Evolutionary conservation across 176 grass and related monocot genomes (phyloP), one percentile per base, ranked within the genome.

Genomic region (Pharus latifolius): DNA sequence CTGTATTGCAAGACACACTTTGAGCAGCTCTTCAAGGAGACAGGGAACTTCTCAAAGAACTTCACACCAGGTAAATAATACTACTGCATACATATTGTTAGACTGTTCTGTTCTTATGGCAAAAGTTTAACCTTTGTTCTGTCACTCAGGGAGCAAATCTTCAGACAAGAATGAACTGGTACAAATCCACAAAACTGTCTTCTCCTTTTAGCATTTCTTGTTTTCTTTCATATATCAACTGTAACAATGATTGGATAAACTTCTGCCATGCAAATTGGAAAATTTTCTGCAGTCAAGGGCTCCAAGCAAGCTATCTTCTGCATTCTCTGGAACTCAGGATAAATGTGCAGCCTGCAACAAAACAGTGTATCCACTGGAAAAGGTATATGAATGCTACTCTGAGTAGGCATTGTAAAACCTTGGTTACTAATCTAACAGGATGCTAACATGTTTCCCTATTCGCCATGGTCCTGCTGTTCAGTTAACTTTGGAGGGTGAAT

Each of bases 11-110:
- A 97, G 78, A 85, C 94, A 60, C 94, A 97, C 57, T 97, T 97
- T 65, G 94, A 97, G 89, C 94, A 97, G 80, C 89, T 97, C 65
- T 90, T 97, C 80, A 97, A 97, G 83, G 94, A 97, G 74, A 97
- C 89, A 4, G 94, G 94, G 65, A 90, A 79, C 44, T 97, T 92
- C 78, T 90, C 77, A 19, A 97, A 90, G 69, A 93, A 93, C 70
- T 97, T 92, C 48, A 66, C 89, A 32, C 53, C 78, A 71, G 83
- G 92, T 96, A 51, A 58, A 18, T 14, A 3, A 5, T 13, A 10
- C 23, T 6, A 35, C 5, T 9, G 44, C 32, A 13, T 43, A 41
- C 20, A n/a, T 3, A 0, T 27, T 26, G 9, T 11, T 30, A 60
- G 49, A 41, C 0, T 18, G 27, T 49, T 23, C 0, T 26, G 41